phyloP scores from a whole-genome alignment of 2,329 filamentous ascomycete genomes.

The Colletotrichum chrysophilum region DNA sequence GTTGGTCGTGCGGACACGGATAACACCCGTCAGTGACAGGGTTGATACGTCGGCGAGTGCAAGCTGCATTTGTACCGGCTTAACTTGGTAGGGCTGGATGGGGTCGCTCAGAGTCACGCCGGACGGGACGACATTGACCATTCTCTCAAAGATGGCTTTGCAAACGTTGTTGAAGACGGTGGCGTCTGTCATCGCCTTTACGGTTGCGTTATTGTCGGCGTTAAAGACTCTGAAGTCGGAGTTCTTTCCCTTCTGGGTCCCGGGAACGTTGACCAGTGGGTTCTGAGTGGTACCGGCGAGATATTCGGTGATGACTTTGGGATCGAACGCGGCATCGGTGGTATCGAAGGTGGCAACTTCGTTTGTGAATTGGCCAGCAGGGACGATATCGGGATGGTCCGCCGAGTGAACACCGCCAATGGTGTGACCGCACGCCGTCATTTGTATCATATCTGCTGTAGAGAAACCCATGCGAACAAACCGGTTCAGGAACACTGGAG shows the following conservation, averaged over 20 bases:
- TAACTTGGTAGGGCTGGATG: constrained; percentile 62
- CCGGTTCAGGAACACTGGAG: constrained; percentile 56
- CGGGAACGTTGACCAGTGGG: constrained; percentile 58
- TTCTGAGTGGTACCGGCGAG: constrained; percentile 57
- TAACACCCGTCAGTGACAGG: constrained; percentile 57
- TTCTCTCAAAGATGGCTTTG: constrained; percentile 57
- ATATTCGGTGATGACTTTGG: constrained; percentile 62
- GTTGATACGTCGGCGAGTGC: constrained; percentile 54
- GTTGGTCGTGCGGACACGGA: constrained; percentile 61
- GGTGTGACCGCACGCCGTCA: constrained; percentile 66
- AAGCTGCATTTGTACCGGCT: constrained; percentile 63
- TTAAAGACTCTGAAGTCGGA: constrained; percentile 63
- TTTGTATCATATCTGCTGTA: constrained; percentile 62
- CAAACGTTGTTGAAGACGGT: constrained; percentile 53
- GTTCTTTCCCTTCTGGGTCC: constrained; percentile 48
- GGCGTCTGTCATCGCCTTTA: constrained; percentile 50
- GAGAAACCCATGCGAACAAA: constrained; percentile 65
- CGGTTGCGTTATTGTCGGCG: constrained; percentile 60
- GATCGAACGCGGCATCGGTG: constrained; percentile 56
- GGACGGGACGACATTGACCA: constrained; percentile 65
- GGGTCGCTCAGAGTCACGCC: constrained; percentile 55
- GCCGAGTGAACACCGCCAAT: constrained; percentile 63
- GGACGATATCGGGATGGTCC: constrained; percentile 59
- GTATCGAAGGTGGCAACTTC: constrained; percentile 53
- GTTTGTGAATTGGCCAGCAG: constrained; percentile 44